Conservation (phyloP, 2,329 filamentous ascomycete species). For the Leptosphaerulina australis region DNA sequence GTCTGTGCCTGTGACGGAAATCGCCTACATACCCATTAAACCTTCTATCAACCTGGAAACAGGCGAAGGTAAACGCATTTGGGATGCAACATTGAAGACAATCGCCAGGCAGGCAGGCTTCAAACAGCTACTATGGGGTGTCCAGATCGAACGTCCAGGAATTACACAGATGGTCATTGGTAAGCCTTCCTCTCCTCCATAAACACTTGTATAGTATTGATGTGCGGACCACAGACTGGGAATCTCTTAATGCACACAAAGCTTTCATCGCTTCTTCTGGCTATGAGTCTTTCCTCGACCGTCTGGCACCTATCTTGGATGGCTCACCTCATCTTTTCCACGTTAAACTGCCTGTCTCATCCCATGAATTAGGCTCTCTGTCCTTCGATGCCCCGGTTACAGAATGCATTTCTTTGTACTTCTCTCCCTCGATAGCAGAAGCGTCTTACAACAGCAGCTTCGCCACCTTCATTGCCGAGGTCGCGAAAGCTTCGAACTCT, state of each 20-base stretch:
- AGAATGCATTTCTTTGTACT: conserved; percentile 56
- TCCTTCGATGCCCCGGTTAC: conserved; percentile 55
- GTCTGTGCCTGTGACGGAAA: conserved; percentile 46
- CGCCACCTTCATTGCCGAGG: conserved; percentile 47
- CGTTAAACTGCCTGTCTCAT: conserved; percentile 34
- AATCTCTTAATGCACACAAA: conserved; percentile 47
- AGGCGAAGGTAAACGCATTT: conserved; percentile 37
- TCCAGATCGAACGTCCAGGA: conserved; percentile 48
- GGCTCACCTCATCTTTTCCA: conserved; percentile 43
- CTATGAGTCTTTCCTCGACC: conserved; percentile 50
- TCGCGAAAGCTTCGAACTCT: conserved; percentile 39
- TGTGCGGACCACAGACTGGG: conserved; percentile 52
- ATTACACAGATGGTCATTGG: conserved; percentile 50
- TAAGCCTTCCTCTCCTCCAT: conserved; percentile 28
- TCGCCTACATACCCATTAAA: conserved; percentile 49
- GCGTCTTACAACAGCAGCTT: conserved; percentile 39
- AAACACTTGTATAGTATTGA: not conserved
- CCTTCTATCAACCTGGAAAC: conserved; percentile 34
- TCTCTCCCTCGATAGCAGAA: conserved; percentile 42
- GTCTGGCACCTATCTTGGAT: conserved; percentile 37
- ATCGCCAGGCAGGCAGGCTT: conserved; percentile 48
- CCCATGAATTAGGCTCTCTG: not conserved
- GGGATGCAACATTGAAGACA: conserved; percentile 43
- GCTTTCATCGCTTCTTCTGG: conserved; percentile 46
- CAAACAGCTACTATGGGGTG: conserved; percentile 46